Evolutionary conservation across 495 filamentous ascomycete species (phyloP), one percentile per base, ranked within the genome.

Genomic region (Geopyxis carbonaria): DNA sequence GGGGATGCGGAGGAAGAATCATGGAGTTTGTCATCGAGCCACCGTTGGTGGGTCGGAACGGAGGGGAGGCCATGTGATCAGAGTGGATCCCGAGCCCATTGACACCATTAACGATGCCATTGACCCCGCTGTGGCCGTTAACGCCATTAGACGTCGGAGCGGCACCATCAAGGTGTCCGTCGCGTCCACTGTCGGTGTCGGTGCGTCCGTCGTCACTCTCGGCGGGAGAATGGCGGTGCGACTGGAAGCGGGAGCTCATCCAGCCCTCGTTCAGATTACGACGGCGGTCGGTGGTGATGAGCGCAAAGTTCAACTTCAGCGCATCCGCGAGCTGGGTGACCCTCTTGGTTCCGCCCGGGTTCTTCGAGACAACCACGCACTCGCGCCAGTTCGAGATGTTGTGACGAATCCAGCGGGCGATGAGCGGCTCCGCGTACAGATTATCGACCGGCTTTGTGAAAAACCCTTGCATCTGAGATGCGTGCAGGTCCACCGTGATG

Each of bases 391-490:
- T 70, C 11, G 68, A 62, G 14, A 97, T 78, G 51, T 93, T 87
- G 59, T 78, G 70, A 43, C 75, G 72, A 54, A 95, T 89, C 91
- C 89, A 95, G 42, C 85, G 77, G 28, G 91, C 89, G 56, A 97
- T 86, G 48, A 93, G 69, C 3, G 89, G 89, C 59, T 97, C 89
- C 14, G 91, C 89, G 51, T 93, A 80, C 23, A 97, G 75, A 57
- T 97, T 94, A 60, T 97, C 89, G 34, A 97, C 89, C 7, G 89
- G 91, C 52, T 89, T 92, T 47, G 78, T 80, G 68, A 97, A 97
- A 67, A 97, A 97, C 23, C 89, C 89, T 63, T 95, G 91, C 79
- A 94, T 94, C 62, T 95, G 89, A 7, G 83, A 86, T 42, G 83
- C 83, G 64, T 97, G 89, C 7, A 97, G 67, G 56, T 97, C 89